These are phyloP conservation scores for Lithohypha guttulata DNA, from an alignment of 2,329 filamentous ascomycete genomes.

Conservation along the genomic window DNA sequence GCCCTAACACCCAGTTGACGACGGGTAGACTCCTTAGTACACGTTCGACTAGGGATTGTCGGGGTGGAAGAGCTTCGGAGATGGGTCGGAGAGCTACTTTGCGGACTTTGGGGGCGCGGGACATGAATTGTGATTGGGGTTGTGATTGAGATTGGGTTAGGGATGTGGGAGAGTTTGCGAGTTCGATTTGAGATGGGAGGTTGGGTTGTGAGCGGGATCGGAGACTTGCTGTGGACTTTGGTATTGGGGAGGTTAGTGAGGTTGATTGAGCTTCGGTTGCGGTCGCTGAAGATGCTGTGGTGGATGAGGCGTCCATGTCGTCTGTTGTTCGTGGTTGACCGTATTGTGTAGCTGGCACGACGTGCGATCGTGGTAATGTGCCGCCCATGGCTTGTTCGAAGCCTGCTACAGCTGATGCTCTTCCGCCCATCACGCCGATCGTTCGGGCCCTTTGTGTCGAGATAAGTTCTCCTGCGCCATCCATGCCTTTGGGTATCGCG, in stretches of 20 bases:
- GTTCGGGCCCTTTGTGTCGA: slow-evolving; percentile 19
- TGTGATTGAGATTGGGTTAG: slow-evolving; percentile 25
- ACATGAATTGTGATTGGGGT: slow-evolving; percentile 36
- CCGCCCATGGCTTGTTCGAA: slow-evolving; percentile 25
- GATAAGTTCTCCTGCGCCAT: not conserved
- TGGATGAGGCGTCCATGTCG: slow-evolving; percentile 22
- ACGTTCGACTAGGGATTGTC: slow-evolving; percentile 54
- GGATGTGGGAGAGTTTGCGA: slow-evolving; percentile 11
- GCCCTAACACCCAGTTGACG: slow-evolving; percentile 57
- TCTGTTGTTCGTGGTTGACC: slow-evolving; percentile 22
- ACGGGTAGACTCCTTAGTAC: slow-evolving; percentile 57
- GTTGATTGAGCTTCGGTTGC: slow-evolving; percentile 23
- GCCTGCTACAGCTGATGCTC: slow-evolving; percentile 21
- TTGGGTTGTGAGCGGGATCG: slow-evolving; percentile 21
- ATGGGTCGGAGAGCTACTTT: slow-evolving; percentile 55
- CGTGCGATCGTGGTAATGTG: slow-evolving; percentile 32
- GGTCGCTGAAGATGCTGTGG: slow-evolving; percentile 34
- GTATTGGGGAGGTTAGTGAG: slow-evolving; percentile 23
- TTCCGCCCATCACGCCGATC: slow-evolving; percentile 24
- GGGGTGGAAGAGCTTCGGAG: slow-evolving; percentile 59
- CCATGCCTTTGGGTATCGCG: slow-evolving; percentile 43
- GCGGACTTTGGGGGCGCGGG: slow-evolving; percentile 56
- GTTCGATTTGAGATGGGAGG: slow-evolving; percentile 11
- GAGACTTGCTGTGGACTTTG: slow-evolving; percentile 11
- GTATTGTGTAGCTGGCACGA: slow-evolving; percentile 26